Percentiles rank a stretch among this genome's conserved stretches.
Evolutionary conservation across 164 flowering plant species (phyloP).

Genomic region (Berberis thunbergii): DNA sequence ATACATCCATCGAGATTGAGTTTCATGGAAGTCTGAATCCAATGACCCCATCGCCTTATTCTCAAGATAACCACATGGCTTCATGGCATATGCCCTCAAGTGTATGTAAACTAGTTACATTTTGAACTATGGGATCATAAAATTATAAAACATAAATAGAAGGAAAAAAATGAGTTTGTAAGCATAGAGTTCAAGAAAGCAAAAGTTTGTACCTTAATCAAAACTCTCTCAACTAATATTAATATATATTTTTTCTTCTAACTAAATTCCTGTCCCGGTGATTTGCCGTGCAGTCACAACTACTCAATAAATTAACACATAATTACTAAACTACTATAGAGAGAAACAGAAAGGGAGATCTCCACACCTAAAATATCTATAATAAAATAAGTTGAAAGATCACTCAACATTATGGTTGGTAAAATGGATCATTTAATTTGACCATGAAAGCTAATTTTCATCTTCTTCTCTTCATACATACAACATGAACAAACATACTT

Average conservation of each 20-base stretch:
- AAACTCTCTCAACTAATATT: conserved; percentile 10
- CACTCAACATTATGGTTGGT: neutral
- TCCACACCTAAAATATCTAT: neutral
- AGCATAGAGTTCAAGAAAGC: conserved; percentile 6
- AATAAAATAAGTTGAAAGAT: neutral
- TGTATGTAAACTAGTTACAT: too few species aligned
- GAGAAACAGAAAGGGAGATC: neutral
- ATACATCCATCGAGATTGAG: too few species aligned
- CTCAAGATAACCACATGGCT: too few species aligned
- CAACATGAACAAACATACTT: neutral
- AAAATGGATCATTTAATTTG: neutral
- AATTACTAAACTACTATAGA: neutral
- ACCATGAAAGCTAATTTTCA: neutral
- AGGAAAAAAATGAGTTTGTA: too few species aligned
- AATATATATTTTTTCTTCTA: neutral
- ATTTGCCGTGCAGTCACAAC: conserved; percentile 16
- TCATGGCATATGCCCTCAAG: too few species aligned
- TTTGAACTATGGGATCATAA: too few species aligned
- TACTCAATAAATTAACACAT: neutral
- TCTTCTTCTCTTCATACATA: neutral
- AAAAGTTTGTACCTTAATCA: conserved; percentile 12
- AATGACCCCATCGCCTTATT: too few species aligned
- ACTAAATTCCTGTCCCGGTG: conserved; percentile 2
- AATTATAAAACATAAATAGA: too few species aligned
- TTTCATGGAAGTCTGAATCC: too few species aligned